phyloP scores from a whole-genome alignment of 208 protist species.

The Herpetomonas tarakana region DNA sequence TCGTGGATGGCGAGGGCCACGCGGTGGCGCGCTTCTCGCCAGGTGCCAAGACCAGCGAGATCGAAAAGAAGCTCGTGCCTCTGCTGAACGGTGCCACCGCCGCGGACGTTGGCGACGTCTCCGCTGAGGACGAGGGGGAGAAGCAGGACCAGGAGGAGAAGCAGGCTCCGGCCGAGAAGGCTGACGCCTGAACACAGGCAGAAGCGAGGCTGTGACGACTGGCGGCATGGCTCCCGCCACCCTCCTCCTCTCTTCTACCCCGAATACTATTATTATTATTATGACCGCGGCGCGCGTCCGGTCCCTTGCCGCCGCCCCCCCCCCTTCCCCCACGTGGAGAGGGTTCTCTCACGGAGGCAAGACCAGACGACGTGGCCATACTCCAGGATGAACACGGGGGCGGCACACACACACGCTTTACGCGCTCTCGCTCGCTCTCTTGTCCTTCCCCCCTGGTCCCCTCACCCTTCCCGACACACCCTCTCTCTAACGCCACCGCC shows the following conservation, averaged over 20 bases:
- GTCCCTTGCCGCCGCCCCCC: no score
- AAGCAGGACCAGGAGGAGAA: not conserved
- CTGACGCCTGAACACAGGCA: not conserved
- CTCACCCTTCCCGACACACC: no score
- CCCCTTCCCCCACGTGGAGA: no score
- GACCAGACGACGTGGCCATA: no score
- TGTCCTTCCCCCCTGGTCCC: no score
- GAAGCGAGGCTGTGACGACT: not conserved
- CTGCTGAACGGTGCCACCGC: conserved; percentile 25
- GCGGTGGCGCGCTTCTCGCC: conserved; percentile 71
- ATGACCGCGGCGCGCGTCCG: no score
- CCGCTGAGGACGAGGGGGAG: not conserved
- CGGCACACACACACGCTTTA: no score
- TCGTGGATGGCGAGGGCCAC: conserved; percentile 68
- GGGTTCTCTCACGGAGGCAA: no score
- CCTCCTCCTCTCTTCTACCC: not conserved
- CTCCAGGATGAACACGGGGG: no score
- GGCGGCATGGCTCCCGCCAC: no score
- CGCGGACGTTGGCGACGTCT: not conserved
- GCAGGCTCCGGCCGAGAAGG: not conserved
- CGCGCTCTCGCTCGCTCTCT: no score
- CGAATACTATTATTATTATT: conserved; percentile 7
- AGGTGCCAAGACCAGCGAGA: conserved; percentile 36
- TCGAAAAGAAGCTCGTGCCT: conserved; percentile 64
- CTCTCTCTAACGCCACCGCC: no score